These are phyloP conservation scores for Ophiosphaerella narmari DNA, from an alignment of 2,329 filamentous ascomycete species.

Conservation along the genomic window DNA sequence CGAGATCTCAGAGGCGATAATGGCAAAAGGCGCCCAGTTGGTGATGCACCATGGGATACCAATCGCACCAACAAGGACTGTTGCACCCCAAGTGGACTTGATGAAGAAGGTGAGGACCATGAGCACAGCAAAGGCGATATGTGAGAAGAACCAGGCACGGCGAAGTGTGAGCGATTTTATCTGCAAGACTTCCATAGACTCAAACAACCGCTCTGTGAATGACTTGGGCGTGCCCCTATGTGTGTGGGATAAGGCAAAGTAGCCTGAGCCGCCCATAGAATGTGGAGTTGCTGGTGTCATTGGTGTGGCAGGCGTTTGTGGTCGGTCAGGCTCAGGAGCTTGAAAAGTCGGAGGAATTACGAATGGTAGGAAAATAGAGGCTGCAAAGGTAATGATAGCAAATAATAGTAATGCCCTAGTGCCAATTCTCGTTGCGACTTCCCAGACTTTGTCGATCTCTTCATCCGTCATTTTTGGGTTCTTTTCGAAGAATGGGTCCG, in stretches of 20 bases:
- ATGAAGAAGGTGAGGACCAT: constrained; percentile 87
- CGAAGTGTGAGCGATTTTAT: constrained; percentile 86
- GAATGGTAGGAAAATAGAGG: constrained; percentile 83
- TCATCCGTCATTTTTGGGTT: constrained; percentile 78
- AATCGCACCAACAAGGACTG: constrained; percentile 76
- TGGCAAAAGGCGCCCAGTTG: constrained; percentile 92
- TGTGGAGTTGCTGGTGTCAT: constrained; percentile 39
- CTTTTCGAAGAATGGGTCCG: constrained; percentile 75
- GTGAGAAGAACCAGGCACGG: constrained; percentile 82
- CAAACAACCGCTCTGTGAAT: constrained; percentile 26
- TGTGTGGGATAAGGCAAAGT: constrained; percentile 35
- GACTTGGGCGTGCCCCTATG: constrained; percentile 25
- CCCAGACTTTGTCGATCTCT: constrained; percentile 80
- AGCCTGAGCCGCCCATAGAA: constrained; percentile 40
- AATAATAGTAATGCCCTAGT: constrained; percentile 90
- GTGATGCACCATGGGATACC: constrained; percentile 93
- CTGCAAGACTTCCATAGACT: constrained; percentile 64
- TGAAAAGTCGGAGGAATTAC: constrained; percentile 81
- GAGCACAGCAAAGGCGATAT: constrained; percentile 79
- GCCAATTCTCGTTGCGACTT: constrained; percentile 81
- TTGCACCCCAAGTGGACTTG: constrained; percentile 70
- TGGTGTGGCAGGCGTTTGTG: constrained; percentile 49
- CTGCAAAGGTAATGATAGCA: constrained; percentile 78
- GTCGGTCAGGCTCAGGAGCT: constrained; percentile 44
- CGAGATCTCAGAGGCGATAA: constrained; percentile 91